Percentiles rank a stretch among this genome's conserved stretches.
Conservation (phyloP, 176 grass and related monocot species). For the Saccharum spontaneum region DNA sequence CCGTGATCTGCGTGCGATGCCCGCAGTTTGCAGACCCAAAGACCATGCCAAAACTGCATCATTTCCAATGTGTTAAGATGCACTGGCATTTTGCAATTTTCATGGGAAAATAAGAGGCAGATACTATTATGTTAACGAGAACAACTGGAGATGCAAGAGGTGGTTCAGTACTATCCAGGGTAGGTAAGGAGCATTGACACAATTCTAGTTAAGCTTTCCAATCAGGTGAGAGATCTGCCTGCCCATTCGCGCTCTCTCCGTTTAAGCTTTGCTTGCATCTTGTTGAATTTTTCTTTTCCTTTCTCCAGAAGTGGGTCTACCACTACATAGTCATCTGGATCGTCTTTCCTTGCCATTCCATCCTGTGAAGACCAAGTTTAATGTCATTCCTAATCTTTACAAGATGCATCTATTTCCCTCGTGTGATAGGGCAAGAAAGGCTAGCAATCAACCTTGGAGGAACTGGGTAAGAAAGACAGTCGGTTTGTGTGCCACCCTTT, state of each 20-base stretch:
- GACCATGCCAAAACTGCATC: constrained; percentile 18
- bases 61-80: background rate
- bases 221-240: constrained; percentile 94
- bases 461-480: constrained; percentile 58
- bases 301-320: constrained; percentile 95
- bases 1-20: background rate
- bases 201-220: constrained; percentile 6
- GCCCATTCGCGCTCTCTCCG: constrained; percentile 86
- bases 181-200: constrained; percentile 1
- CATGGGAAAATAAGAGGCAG: background rate
- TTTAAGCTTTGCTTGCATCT: constrained; percentile 92
- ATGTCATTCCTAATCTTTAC: background rate
- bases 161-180: constrained; percentile 2
- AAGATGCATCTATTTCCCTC: constrained; percentile 12
- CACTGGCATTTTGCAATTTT: background rate
- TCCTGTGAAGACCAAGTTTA: constrained; percentile 46
- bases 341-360: constrained; percentile 80
- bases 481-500: constrained; percentile 66
- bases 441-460: constrained; percentile 55
- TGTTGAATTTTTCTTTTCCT: constrained; percentile 97
- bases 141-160: constrained; percentile 13
- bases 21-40: background rate
- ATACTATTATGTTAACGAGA: background rate
- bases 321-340: constrained; percentile 92
- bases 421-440: background rate